Percentiles rank a stretch among this genome's conserved stretches.
phyloP scores from a whole-genome alignment of 345 rosid genomes.

The Lagerstroemia speciosa region DNA sequence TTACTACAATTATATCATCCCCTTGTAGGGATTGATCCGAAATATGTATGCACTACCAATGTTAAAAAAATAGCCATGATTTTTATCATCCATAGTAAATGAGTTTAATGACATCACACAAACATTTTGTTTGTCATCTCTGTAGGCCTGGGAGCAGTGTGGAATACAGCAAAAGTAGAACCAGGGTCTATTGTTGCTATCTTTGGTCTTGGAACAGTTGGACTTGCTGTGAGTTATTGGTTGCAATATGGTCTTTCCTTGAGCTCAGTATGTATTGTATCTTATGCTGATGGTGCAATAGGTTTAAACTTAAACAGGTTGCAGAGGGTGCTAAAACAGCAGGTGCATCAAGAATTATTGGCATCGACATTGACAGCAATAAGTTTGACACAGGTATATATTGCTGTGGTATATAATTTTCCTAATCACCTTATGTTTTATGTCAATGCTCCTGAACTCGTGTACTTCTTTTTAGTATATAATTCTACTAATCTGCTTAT shows the following conservation, averaged over 20 bases:
- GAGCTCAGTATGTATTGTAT: constrained; percentile 41
- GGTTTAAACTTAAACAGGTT: constrained; percentile 37
- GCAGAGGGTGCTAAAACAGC: constrained; percentile 99
- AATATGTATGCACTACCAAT: not conserved
- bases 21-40: not conserved
- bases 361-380: constrained; percentile 78
- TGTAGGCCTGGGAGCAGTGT: constrained; percentile 94
- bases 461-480: not conserved
- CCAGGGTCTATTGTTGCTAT: constrained; percentile 82
- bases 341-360: constrained; percentile 93
- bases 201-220: constrained; percentile 98
- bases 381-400: constrained; percentile 59
- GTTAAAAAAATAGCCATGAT: not conserved
- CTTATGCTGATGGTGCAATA: constrained; percentile 1
- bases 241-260: not conserved
- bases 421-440: not conserved
- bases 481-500: not conserved
- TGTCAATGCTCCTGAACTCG: not conserved
- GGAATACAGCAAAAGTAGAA: constrained; percentile 99
- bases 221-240: constrained; percentile 78
- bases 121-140: not conserved
- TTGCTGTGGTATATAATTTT: not conserved
- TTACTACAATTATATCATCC: not conserved
- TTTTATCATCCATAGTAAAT: not conserved
- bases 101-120: not conserved